phyloP scores from a whole-genome alignment of 176 grass and related monocot genomes.

The Stipa capillata region DNA sequence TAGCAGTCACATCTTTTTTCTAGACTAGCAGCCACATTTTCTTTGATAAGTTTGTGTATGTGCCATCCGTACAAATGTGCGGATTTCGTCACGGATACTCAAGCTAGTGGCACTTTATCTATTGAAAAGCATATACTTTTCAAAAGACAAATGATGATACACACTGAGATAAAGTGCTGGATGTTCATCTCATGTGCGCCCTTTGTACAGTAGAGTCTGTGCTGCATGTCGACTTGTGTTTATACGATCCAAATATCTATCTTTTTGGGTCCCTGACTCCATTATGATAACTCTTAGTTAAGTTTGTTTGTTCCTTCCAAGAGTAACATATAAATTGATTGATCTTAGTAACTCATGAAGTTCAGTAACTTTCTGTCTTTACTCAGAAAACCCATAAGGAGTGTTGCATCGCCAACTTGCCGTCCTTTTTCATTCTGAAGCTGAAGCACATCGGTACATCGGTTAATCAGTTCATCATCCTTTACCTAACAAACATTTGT shows the following conservation, averaged over 20 bases:
- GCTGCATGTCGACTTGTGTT: constrained; percentile 12
- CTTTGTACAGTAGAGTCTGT: neutral
- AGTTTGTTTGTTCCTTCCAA: neutral
- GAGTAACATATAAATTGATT: neutral
- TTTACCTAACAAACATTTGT: constrained; percentile 42
- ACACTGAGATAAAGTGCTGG: constrained; percentile 35
- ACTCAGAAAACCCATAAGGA: neutral
- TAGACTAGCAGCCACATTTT: neutral
- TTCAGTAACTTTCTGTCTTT: neutral
- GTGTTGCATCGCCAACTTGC: neutral
- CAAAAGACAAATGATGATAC: constrained; percentile 43
- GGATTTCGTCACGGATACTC: constrained; percentile 39
- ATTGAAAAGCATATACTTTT: constrained; percentile 24
- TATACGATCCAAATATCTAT: neutral
- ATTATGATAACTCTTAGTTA: neutral
- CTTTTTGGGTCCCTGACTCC: neutral
- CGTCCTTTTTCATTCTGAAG: constrained; percentile 14
- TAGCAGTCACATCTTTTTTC: neutral
- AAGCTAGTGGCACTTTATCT: constrained; percentile 17
- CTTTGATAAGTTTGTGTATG: constrained; percentile 20
- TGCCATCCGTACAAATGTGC: constrained; percentile 17
- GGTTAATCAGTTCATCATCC: neutral
- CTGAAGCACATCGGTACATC: neutral
- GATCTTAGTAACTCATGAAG: neutral
- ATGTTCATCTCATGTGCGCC: constrained; percentile 7